Evolutionary conservation across 2,329 filamentous ascomycete genomes (phyloP).

Genomic region (Claviceps paspali): DNA sequence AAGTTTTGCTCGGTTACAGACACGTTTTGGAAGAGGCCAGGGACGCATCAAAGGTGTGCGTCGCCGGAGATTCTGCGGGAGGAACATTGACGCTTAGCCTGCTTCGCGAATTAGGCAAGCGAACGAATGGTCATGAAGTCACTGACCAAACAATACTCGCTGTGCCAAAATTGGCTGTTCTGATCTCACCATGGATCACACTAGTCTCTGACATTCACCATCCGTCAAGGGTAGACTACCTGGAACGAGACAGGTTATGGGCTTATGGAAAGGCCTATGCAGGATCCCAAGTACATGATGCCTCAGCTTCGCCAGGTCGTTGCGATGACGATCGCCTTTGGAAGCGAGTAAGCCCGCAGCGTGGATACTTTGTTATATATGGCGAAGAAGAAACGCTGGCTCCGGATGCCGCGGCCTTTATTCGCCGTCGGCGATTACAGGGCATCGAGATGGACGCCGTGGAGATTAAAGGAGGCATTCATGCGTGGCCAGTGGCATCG

Average conservation of each 20-base stretch:
- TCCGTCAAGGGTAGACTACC: slow-evolving; percentile 60
- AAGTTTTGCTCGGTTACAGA: slow-evolving; percentile 55
- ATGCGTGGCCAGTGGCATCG: slow-evolving; percentile 68
- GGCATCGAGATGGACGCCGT: slow-evolving; percentile 39
- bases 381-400: slow-evolving; percentile 67
- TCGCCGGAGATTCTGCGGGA: slow-evolving; percentile 69
- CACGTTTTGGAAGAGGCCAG: slow-evolving; percentile 46
- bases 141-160: slow-evolving; percentile 11
- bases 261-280: slow-evolving; percentile 55
- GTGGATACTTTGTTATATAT: slow-evolving; percentile 56
- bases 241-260: slow-evolving; percentile 51
- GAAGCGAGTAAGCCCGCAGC: slow-evolving; percentile 47
- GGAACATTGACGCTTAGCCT: slow-evolving; percentile 59
- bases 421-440: slow-evolving; percentile 37
- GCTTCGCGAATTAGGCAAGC: slow-evolving; percentile 47
- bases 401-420: slow-evolving; percentile 48
- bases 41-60: slow-evolving; percentile 47
- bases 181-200: slow-evolving; percentile 72
- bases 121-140: background rate
- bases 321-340: slow-evolving; percentile 53
- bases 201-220: slow-evolving; percentile 52
- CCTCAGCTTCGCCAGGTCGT: slow-evolving; percentile 47
- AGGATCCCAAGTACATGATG: slow-evolving; percentile 24
- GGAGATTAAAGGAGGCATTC: slow-evolving; percentile 52
- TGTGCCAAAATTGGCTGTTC: slow-evolving; percentile 39